Base-by-base conservation (phyloP, 306 rosid species). In the Dalbergia oliveri region DNA sequence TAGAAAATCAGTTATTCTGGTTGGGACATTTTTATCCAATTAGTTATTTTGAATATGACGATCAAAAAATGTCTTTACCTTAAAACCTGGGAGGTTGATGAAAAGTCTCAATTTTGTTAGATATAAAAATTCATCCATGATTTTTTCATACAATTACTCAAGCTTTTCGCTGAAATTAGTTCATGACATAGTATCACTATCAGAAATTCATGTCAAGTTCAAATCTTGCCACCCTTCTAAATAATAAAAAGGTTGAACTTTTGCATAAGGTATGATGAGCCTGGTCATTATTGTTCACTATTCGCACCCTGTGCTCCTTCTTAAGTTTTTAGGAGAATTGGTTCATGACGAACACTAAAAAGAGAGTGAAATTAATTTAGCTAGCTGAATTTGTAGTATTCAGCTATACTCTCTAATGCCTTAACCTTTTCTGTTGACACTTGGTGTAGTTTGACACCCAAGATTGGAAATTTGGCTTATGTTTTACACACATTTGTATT, bases 1-100 rank as follows among this genome's bases (percentile, higher is more conserved):
- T 19, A 58, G 56, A 35, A 35, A 13, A 21, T 57, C 2, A 59
- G 11, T 72, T 26, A n/a, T 73, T 61, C 26, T 51, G 66, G 47
- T 57, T n/a, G 73, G 61, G 57, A 77, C 80, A 26, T 47, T 21
- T 41, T 43, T 67, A 49, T 72, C 12, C 67, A 39, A 50, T 72
- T 63, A 64, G 35, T 80, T 58, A 45, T 44, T 67, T 44, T 37
- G 65, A 45, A 85, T 81, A 59, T 66, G 56, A 56, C 61, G 33
- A 33, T 77, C 16, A 58, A 56, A 26, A 73, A 43, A 59, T 66
- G 51, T 62, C 45, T n/a, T 37, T 37, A 37, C 41, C 41, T 4
- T 37, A 37, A 26, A 39, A 31, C 23, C 8, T 66, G 15, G 21
- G 59, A 31, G 5, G 41, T 26, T 15, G 76, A 79, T 45, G 41